Conservation (phyloP, 352 stramenopile genomes). For the Phytophthora colocasiae region DNA sequence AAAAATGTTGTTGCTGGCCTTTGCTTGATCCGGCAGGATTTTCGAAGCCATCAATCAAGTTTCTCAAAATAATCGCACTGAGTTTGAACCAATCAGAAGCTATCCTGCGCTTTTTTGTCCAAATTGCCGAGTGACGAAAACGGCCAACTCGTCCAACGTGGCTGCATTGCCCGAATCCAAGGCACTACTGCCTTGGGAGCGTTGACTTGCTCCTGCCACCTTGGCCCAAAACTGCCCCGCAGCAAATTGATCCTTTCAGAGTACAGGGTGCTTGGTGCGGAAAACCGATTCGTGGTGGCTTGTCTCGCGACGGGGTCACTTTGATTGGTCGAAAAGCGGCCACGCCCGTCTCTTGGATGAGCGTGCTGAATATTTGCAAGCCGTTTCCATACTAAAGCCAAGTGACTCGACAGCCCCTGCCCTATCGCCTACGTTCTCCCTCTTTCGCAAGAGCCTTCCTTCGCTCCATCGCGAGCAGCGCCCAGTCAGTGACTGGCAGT, state of each 20-base stretch:
- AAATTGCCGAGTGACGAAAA: constrained; percentile 10
- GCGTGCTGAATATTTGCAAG: constrained; percentile 38
- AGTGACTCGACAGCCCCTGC: constrained; percentile 12
- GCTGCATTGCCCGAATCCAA: neutral
- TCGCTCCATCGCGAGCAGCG: constrained; percentile 11
- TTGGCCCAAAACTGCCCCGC: neutral
- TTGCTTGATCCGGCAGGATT: neutral
- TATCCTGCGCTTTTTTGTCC: neutral
- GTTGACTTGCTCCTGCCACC: neutral
- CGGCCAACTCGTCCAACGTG: constrained; percentile 2
- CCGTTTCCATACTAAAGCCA: constrained; percentile 23
- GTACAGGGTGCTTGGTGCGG: constrained; percentile 21
- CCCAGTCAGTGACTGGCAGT: too few relatives aligned
- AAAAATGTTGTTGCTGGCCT: neutral
- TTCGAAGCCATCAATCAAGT: constrained; percentile 29
- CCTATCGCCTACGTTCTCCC: constrained; percentile 17
- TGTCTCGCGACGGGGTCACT: constrained; percentile 16
- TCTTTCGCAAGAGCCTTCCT: too few relatives aligned
- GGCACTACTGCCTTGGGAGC: neutral
- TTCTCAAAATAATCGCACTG: constrained; percentile 22
- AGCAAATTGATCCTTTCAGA: constrained; percentile 17
- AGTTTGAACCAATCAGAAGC: constrained; percentile 13
- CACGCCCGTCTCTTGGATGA: constrained; percentile 10
- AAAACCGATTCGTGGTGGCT: constrained; percentile 23
- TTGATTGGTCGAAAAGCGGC: constrained; percentile 26